A percentile compares a stretch with the other conserved stretches of the same genome.
phyloP scores from a whole-genome alignment of 148 eudicot species.

The Nepenthes gracilis region DNA sequence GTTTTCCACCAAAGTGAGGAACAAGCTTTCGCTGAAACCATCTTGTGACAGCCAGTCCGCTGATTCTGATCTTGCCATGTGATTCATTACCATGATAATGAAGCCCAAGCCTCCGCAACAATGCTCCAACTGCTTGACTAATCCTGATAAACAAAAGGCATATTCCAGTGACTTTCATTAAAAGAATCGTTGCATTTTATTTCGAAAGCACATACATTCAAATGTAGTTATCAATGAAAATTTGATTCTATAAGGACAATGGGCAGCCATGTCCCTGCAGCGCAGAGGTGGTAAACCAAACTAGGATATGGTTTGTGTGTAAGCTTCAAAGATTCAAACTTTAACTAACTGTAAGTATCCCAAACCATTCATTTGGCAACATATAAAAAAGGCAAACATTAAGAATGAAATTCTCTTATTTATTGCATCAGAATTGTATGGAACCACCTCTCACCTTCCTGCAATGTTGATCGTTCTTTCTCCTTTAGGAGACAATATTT shows the following conservation, averaged over 20 bases:
- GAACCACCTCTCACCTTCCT: conserved; percentile 49
- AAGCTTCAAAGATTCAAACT: too few species aligned
- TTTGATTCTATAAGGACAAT: too few species aligned
- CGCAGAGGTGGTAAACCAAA: too few species aligned
- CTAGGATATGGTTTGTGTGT: too few species aligned
- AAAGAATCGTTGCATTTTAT: not conserved
- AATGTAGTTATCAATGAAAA: not conserved
- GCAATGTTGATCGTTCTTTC: conserved; percentile 56
- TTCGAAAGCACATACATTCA: not conserved
- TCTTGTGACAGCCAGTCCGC: conserved; percentile 50
- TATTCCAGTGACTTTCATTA: not conserved
- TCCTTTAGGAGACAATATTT: conserved; percentile 37
- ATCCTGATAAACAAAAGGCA: conserved; percentile 41
- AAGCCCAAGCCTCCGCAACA: conserved; percentile 68
- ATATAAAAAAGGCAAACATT: too few species aligned
- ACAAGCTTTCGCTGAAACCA: conserved; percentile 74
- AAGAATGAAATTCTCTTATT: not conserved
- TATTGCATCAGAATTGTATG: not conserved
- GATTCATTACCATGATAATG: conserved; percentile 77
- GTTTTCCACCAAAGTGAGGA: conserved; percentile 29
- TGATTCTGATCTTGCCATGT: conserved; percentile 70
- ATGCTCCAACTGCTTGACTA: conserved; percentile 70
- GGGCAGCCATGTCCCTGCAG: too few species aligned
- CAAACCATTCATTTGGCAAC: too few species aligned
- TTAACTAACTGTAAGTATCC: too few species aligned